These are phyloP conservation scores for Blastobotrys persicus DNA, from an alignment of 1,139 yeast species.

Conservation along the genomic window DNA sequence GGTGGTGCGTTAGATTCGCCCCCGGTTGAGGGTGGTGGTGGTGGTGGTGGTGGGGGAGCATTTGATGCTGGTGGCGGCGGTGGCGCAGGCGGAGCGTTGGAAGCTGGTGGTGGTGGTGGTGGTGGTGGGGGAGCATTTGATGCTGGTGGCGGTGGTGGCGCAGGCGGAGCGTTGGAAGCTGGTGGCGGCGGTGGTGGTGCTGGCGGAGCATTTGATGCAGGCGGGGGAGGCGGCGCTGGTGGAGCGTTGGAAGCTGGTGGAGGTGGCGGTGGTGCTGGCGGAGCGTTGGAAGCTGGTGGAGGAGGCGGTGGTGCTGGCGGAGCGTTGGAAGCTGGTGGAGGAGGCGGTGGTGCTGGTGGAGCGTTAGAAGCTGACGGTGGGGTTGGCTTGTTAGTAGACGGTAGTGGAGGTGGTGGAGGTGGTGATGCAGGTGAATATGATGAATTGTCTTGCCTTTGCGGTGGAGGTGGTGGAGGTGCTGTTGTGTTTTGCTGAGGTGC, in stretches of 20 bases:
- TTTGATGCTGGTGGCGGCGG: constrained; percentile 40
- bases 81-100: constrained; percentile 37
- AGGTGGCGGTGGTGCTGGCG: constrained; percentile 34
- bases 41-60: constrained; percentile 35
- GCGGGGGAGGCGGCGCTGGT: constrained; percentile 26
- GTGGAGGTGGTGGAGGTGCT: constrained; percentile 21
- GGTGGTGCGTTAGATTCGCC: constrained; percentile 44
- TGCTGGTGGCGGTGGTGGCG: constrained; percentile 34
- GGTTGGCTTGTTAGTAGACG: constrained; percentile 23
- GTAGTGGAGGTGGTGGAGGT: constrained; percentile 25
- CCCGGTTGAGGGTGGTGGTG: constrained; percentile 40
- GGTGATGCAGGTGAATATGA: constrained; percentile 18
- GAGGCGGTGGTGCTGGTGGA: constrained; percentile 26
- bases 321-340: constrained; percentile 20
- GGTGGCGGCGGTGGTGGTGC: constrained; percentile 31
- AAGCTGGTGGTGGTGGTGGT: constrained; percentile 37
- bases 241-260: constrained; percentile 33
- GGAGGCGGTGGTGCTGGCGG: constrained; percentile 27
- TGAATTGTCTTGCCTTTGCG: constrained; percentile 16
- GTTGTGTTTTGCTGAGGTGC: constrained; percentile 22
- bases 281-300: constrained; percentile 29
- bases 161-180: constrained; percentile 28
- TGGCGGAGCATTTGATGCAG: constrained; percentile 34
- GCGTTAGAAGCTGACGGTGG: constrained; percentile 39
- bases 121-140: constrained; percentile 27